Percentiles rank a stretch among this genome's conserved stretches.
These are phyloP conservation scores for Tetradesmus lagerheimii DNA, from an alignment of 139 green algal species.

Conservation along the genomic window DNA sequence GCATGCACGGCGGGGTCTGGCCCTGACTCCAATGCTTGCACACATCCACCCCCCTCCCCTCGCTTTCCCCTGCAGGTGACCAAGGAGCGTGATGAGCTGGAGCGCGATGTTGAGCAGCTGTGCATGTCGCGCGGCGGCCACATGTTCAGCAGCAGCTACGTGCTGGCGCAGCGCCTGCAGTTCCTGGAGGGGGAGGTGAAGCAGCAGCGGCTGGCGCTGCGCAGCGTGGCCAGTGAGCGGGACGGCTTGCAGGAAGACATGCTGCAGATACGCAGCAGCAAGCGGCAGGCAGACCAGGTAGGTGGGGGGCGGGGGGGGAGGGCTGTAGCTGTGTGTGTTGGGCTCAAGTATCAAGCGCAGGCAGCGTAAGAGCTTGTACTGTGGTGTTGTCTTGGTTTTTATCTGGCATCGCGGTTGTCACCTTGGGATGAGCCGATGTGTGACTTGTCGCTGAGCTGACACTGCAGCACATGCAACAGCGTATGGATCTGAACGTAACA, in stretches of 20 bases:
- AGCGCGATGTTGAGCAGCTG: conserved; percentile 18
- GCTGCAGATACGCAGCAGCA: not conserved
- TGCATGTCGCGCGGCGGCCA: conserved; percentile 19
- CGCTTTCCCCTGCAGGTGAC: too few relatives aligned
- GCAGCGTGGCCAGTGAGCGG: not conserved
- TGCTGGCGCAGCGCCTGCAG: conserved; percentile 23
- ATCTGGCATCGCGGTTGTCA: too few relatives aligned
- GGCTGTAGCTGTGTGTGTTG: not conserved
- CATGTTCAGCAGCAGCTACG: conserved; percentile 33
- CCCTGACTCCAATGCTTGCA: too few relatives aligned
- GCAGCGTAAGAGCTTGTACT: too few relatives aligned
- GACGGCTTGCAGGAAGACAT: conserved; percentile 32
- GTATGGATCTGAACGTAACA: too few relatives aligned
- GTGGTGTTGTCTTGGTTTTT: too few relatives aligned
- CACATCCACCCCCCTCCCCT: too few relatives aligned
- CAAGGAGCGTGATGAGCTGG: not conserved
- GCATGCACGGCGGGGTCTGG: too few relatives aligned
- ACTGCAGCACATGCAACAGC: too few relatives aligned
- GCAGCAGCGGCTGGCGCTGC: conserved; percentile 6
- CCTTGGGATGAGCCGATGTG: too few relatives aligned
- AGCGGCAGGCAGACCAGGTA: not conserved
- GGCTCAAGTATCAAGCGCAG: not conserved
- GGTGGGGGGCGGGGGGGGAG: too few relatives aligned
- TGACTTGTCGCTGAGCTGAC: too few relatives aligned
- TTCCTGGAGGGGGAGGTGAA: conserved; percentile 22